A percentile compares a stretch with the other conserved stretches of the same genome.
Evolutionary conservation across 352 stramenopile species (phyloP).

Genomic region (Pythium guiyangense): DNA sequence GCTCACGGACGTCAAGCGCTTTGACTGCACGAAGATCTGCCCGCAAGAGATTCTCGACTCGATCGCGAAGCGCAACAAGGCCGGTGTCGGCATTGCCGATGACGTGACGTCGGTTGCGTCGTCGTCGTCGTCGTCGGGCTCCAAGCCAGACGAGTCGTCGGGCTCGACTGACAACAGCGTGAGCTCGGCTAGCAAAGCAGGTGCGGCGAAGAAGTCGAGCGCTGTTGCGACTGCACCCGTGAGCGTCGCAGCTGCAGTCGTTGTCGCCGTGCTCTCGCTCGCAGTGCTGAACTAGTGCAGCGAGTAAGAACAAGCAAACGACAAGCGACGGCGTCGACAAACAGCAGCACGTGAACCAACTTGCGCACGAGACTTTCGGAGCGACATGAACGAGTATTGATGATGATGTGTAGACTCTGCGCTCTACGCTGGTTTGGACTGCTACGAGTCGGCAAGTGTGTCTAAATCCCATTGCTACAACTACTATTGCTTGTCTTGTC

Average conservation of each 20-base stretch:
- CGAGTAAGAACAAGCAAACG: not conserved
- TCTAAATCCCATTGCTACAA: too few species aligned
- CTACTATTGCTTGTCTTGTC: too few species aligned
- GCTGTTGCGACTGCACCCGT: constrained; percentile 7
- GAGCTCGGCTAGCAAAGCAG: constrained; percentile 8
- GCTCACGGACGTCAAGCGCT: constrained; percentile 51
- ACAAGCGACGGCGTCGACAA: not conserved
- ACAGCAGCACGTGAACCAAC: not conserved
- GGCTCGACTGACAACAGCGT: constrained; percentile 1
- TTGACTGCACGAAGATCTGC: constrained; percentile 75
- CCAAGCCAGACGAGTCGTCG: constrained; percentile 12
- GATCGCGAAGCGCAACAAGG: constrained; percentile 47
- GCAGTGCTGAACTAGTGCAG: constrained; percentile 5
- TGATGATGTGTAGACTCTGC: too few species aligned
- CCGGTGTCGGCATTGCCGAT: constrained; percentile 53
- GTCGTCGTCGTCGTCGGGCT: constrained; percentile 18
- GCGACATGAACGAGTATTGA: too few species aligned
- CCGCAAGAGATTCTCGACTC: constrained; percentile 60
- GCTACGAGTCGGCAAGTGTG: too few species aligned
- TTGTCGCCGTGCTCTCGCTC: constrained; percentile 5
- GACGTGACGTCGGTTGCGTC: constrained; percentile 28
- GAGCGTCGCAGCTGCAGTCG: not conserved
- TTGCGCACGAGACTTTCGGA: too few species aligned
- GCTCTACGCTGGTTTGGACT: too few species aligned
- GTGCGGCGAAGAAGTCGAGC: constrained; percentile 8